Evolutionary conservation across 176 grass and related monocot genomes (phyloP), one percentile per base, ranked within the genome.

Genomic region (Aegilops bicornis): DNA sequence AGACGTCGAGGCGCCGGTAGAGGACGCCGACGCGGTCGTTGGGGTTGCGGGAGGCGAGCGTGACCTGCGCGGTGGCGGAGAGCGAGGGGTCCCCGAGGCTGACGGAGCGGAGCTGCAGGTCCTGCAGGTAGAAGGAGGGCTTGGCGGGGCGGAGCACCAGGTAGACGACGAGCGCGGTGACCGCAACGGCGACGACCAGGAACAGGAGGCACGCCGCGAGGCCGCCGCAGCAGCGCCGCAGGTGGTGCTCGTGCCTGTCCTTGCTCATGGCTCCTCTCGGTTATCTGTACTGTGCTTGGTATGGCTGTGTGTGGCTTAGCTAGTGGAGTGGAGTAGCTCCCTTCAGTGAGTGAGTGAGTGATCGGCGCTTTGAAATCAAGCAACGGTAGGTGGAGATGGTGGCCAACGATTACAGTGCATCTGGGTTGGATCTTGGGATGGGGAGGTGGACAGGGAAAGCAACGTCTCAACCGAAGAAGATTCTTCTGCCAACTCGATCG

Each of bases 31-130:
- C 88, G 0, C 93, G 89, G 19, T 84, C 89, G 91, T 98, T 98
- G 33, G 95, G 95, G 89, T 98, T 98, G 78, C 93, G 82, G 58
- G 92, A 91, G 56, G 95, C 84, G 65, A 98, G 83, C 29, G 95
- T 95, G 33, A 89, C 91, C 86, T 95, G 83, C 3, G 13, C 24
- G 19, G 33, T 61, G 54, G 54, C 54, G 54, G 54, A 40, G 4
- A 98, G 29, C 0, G 92, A 56, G 0, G 95, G 95, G 85, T 88
- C 77, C 77, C 85, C 76, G 71, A 91, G 73, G 87, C 91, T 81
- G 87, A 98, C 82, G 85, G 69, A 64, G 45, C 14, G 86, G 23
- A 95, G 79, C 73, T 91, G 48, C 4, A 88, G 79, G 82, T 95
- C 88, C 83, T 95, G 91, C 72, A 98, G 87, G 89, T 91, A 93